phyloP scores from a whole-genome alignment of 768 basidiomycete genomes.

The Boletus rubescentipes region DNA sequence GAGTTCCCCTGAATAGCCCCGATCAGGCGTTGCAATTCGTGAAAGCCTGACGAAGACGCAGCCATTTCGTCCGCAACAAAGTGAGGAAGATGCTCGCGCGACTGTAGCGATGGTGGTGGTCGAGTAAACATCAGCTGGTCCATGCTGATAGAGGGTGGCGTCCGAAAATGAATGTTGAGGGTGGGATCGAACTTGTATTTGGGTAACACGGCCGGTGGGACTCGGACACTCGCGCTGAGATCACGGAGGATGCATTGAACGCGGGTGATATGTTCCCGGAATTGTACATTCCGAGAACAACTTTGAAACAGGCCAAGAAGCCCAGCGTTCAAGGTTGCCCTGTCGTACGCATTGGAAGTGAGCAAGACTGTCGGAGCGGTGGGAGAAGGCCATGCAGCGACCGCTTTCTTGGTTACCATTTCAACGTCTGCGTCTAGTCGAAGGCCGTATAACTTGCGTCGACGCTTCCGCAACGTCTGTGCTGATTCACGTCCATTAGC shows the following conservation, averaged over 20 bases:
- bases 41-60: not conserved
- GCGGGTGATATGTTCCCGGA: not conserved
- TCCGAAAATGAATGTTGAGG: not conserved
- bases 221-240: not conserved
- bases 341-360: not conserved
- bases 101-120: not conserved
- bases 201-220: too few relatives aligned
- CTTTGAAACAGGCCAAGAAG: not conserved
- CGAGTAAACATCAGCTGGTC: conserved; percentile 2
- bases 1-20: not conserved
- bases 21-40: conserved; percentile 3
- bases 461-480: not conserved
- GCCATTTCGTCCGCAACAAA: not conserved
- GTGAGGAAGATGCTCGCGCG: not conserved
- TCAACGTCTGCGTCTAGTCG: not conserved
- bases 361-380: not conserved
- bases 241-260: not conserved
- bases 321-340: not conserved
- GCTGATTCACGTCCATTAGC: not conserved
- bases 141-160: not conserved
- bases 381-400: not conserved
- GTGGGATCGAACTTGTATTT: not conserved
- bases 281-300: not conserved
- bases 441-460: not conserved
- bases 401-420: not conserved